These are phyloP conservation scores for Solanum rostratum DNA, from an alignment of 257 asterid genomes.

Conservation along the genomic window DNA sequence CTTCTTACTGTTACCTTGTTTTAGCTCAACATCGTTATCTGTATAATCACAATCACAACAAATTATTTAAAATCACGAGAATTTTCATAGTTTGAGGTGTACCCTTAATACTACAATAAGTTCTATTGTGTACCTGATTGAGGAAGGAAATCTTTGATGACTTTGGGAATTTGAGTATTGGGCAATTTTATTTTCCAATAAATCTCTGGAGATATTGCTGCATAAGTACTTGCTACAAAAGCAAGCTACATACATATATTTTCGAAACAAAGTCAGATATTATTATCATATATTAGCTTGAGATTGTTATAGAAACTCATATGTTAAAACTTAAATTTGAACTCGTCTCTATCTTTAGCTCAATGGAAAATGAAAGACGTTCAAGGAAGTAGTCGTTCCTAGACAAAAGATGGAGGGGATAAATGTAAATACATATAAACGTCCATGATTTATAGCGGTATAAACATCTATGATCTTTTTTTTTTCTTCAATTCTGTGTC, in stretches of 20 bases:
- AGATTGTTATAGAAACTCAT: too few relatives aligned
- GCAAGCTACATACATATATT: background rate
- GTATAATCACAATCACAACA: background rate
- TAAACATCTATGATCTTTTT: too few relatives aligned
- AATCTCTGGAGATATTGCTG: conserved; percentile 6
- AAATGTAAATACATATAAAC: too few relatives aligned
- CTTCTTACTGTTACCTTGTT: background rate
- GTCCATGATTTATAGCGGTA: too few relatives aligned
- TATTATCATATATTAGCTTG: background rate
- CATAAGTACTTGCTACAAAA: conserved; percentile 9
- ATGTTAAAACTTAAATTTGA: background rate
- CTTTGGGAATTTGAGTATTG: conserved; percentile 14
- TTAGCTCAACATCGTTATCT: background rate
- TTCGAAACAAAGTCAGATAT: background rate
- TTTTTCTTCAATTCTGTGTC: too few relatives aligned
- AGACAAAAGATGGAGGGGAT: too few relatives aligned
- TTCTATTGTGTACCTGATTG: background rate
- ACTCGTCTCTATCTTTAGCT: too few relatives aligned
- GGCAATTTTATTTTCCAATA: conserved; percentile 20
- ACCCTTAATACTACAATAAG: background rate
- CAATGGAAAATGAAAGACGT: too few relatives aligned
- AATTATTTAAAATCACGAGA: background rate
- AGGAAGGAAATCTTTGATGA: conserved; percentile 5
- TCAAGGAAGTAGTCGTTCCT: too few relatives aligned
- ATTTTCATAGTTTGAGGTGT: background rate